Evolutionary conservation across 139 green algal genomes (phyloP).

Genomic region (Coccomyxa sp.): DNA sequence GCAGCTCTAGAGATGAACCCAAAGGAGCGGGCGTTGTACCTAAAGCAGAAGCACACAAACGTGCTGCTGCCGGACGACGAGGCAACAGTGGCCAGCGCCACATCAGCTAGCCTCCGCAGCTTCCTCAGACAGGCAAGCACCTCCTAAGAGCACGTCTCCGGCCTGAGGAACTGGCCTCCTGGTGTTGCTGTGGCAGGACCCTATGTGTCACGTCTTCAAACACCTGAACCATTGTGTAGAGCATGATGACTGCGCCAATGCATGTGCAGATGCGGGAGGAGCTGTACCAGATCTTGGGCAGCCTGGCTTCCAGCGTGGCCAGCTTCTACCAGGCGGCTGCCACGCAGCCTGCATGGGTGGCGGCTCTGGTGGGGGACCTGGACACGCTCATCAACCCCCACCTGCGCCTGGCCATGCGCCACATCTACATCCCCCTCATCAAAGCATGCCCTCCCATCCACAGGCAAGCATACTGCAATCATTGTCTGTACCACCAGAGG

Average conservation of each 20-base stretch:
- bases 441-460: conserved; percentile 9
- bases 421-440: conserved; percentile 50
- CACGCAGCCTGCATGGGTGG: conserved; percentile 2
- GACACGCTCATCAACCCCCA: conserved; percentile 46
- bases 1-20: conserved; percentile 52
- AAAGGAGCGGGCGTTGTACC: conserved; percentile 56
- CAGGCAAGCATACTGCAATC: neutral
- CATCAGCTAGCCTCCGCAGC: conserved; percentile 23
- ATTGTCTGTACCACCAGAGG: neutral
- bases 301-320: conserved; percentile 14
- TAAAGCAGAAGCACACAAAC: conserved; percentile 24
- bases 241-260: neutral
- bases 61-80: conserved; percentile 20
- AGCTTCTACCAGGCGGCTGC: conserved; percentile 10
- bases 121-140: conserved; percentile 34
- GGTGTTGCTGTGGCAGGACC: neutral
- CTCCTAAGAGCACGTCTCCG: no score
- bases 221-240: neutral
- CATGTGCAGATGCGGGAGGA: conserved; percentile 28
- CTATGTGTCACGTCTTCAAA: neutral
- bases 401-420: conserved; percentile 57
- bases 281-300: conserved; percentile 40
- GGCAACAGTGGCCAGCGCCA: conserved; percentile 29
- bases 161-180: no score
- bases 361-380: conserved; percentile 10